These are phyloP conservation scores for Pulveroboletus ravenelii DNA, from an alignment of 768 basidiomycete species.

Conservation along the genomic window DNA sequence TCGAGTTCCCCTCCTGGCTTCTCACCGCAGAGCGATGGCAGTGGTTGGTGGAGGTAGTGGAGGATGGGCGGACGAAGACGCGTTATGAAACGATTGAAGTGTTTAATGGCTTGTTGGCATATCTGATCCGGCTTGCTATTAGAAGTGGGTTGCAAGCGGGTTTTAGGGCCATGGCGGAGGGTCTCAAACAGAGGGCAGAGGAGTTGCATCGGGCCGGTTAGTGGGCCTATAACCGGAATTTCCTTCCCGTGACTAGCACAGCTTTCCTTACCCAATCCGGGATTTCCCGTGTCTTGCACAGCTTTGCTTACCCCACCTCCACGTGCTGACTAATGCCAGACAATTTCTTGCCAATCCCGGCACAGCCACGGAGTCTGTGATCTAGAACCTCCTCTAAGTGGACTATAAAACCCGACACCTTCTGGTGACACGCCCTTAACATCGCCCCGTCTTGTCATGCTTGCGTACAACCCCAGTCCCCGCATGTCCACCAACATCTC, in stretches of 20 bases:
- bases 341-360: slow-evolving; percentile 17
- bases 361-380: slow-evolving; percentile 22
- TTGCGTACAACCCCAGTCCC: slow-evolving; percentile 9
- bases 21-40: slow-evolving; percentile 61
- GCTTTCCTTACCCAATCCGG: background rate
- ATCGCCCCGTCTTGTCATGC: slow-evolving; percentile 13
- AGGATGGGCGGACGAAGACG: slow-evolving; percentile 44
- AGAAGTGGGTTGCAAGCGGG: slow-evolving; percentile 39
- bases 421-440: slow-evolving; percentile 4
- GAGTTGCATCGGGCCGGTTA: background rate
- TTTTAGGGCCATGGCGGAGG: slow-evolving; percentile 52
- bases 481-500: slow-evolving; percentile 12
- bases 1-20: slow-evolving; percentile 42
- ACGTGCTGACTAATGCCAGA: slow-evolving; percentile 20
- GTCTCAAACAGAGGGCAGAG: slow-evolving; percentile 52
- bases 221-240: too few relatives aligned
- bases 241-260: background rate
- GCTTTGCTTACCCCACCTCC: background rate
- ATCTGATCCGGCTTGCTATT: slow-evolving; percentile 45
- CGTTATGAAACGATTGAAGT: slow-evolving; percentile 63
- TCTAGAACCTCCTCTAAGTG: slow-evolving; percentile 19
- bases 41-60: slow-evolving; percentile 41
- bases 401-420: slow-evolving; percentile 17
- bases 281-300: background rate
- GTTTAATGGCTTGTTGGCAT: slow-evolving; percentile 53